Evolutionary conservation across 306 rosid genomes (phyloP).

Genomic region (Styphnolobium japonicum): DNA sequence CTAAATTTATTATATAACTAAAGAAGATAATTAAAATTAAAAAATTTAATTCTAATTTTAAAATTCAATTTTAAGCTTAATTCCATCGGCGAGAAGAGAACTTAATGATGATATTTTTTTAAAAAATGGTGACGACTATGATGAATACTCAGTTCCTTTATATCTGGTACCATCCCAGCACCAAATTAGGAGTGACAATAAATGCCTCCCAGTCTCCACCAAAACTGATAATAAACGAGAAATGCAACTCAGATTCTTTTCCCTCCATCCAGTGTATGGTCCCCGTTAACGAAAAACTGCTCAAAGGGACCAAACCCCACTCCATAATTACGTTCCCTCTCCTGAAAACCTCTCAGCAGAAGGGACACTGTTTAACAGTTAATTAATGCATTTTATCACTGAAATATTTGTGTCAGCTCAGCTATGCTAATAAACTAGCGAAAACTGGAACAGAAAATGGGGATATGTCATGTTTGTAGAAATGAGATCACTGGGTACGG

Average conservation of each 20-base stretch:
- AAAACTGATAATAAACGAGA: too few relatives aligned
- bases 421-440: not conserved
- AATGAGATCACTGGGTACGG: conserved; percentile 26
- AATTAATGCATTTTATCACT: conserved; percentile 21
- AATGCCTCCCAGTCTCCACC: too few relatives aligned
- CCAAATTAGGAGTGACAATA: too few relatives aligned
- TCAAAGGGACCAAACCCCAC: conserved; percentile 17
- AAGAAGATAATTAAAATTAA: too few relatives aligned
- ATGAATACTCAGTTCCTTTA: too few relatives aligned
- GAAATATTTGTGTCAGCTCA: conserved; percentile 35
- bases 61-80: too few relatives aligned
- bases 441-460: not conserved
- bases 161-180: too few relatives aligned
- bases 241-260: not conserved
- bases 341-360: not conserved
- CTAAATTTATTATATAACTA: too few relatives aligned
- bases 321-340: not conserved
- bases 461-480: not conserved
- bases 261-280: not conserved
- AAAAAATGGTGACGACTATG: too few relatives aligned
- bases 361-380: not conserved
- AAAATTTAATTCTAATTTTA: too few relatives aligned
- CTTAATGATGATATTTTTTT: too few relatives aligned
- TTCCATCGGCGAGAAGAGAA: too few relatives aligned
- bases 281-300: not conserved